Evolutionary conservation across 2,329 filamentous ascomycete species (phyloP), one percentile per base, ranked within the genome.

Genomic region (Diplodia corticola): DNA sequence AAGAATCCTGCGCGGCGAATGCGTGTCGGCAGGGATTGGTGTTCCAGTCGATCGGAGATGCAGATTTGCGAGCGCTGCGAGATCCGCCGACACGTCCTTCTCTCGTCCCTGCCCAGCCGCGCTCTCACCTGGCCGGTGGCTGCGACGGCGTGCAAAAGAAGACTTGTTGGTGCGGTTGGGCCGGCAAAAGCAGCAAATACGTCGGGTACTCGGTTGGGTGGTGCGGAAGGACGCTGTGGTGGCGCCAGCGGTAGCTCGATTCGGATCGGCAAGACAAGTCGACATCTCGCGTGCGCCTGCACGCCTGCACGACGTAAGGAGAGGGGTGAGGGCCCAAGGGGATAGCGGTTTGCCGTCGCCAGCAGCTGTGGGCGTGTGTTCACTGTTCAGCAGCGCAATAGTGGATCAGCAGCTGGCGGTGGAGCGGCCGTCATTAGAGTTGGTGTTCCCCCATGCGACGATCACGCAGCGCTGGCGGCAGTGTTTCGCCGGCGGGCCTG

Each of bases 381-480:
- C 15, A 35, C 30, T n/a, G n/a, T n/a, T n/a, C n/a, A 2, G 3
- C 30, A 3, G 15, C 17, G 57, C 57, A 49, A 26, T 24, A 49
- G n/a, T 24, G 40, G 57, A 61, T 61, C 57, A 33, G 28, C 57
- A 30, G 5, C 24, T 5, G n/a, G 55, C 40, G 55, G 55, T 48
- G 55, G 54, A 44, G 35, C 35, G n/a, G 22, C 13, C 12, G 22
- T n/a, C 54, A 44, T 28, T 57, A 57, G 54, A 44, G 54, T 44
- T 60, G 55, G 33, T 20, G 20, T 35, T 61, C 40, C 57, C 48
- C 57, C 57, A 61, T 49, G 40, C 57, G 57, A 13, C 57, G 57
- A 61, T 61, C 57, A 61, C 44, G 44, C 40, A 61, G 57, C 57
- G 57, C 20, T 48, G 55, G 55, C 53, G 35, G 17, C 10, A 35